Base-by-base conservation (phyloP, 371 early-diverging fungal species). In the Parasitella parasitica region DNA sequence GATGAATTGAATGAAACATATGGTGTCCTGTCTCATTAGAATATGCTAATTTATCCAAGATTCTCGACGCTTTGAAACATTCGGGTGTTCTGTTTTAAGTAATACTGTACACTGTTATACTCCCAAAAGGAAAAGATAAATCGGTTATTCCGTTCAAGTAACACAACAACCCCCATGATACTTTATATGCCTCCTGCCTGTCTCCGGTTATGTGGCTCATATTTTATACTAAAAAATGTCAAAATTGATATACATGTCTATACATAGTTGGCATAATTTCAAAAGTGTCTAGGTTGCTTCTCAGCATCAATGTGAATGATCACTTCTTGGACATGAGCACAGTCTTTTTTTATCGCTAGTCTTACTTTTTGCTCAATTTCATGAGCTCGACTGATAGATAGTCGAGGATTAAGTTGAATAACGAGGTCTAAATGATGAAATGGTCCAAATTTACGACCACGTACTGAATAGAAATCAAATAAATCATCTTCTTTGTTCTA, bases 361-460 rank as follows among this genome's bases (percentile, higher is more conserved):
- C 77, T 63, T 4, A 78, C 71, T n/a, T 28, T 38, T 32, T 73
- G 65, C 49, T 78, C 76, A 26, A 78, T 43, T 0, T 51, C 55
- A 46, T 67, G 64, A 1, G 69, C 79, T 60, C 67, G 51, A 9
- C 36, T 53, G 24, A 73, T 66, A 1, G 73, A 57, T 43, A 78
- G 38, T 3, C 60, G 35, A 15, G 70, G 71, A 57, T 71, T 64
- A 5, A 78, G 54, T 46, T 70, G 76, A 12, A 78, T 30, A 15
- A 70, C 62, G 15, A 78, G 43, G 52, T 78, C 79, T 11, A 78
- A 39, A 39, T 76, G 79, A n/a, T 75, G 65, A 32, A 76, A 78
- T 2, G 79, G 74, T 5, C 79, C 79, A 36, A 71, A 64, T 49
- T 76, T 78, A 26, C 79, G 67, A 15, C 79, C 79, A 38, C 79